These are phyloP conservation scores for Fragaria iinumae DNA, from an alignment of 306 rosid species.

Conservation along the genomic window DNA sequence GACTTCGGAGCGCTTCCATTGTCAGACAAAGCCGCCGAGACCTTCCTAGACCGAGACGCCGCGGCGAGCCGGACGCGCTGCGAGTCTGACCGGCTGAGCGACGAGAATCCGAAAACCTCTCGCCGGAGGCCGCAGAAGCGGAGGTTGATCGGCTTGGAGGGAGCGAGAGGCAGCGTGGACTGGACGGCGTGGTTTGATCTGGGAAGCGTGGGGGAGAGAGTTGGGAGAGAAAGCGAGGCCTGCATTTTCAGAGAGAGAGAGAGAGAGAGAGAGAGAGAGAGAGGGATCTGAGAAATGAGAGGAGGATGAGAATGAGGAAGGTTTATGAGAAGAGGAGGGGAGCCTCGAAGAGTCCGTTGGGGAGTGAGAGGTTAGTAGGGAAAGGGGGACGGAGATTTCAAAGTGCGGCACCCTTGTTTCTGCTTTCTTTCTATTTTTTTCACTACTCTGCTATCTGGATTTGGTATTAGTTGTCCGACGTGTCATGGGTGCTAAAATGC, in stretches of 20 bases:
- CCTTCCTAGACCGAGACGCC: slow-evolving; percentile 23
- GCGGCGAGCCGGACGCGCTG: background rate
- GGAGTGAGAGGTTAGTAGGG: slow-evolving; percentile 13
- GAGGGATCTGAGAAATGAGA: slow-evolving; percentile 8
- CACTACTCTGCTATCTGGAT: too few species aligned
- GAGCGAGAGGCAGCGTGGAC: slow-evolving; percentile 15
- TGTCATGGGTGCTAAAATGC: too few species aligned
- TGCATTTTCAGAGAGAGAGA: slow-evolving; percentile 56
- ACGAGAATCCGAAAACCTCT: slow-evolving; percentile 59
- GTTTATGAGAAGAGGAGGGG: background rate
- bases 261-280: slow-evolving; percentile 2
- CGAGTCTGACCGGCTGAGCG: slow-evolving; percentile 33
- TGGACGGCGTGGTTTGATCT: slow-evolving; percentile 40
- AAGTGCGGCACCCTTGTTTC: slow-evolving; percentile 44
- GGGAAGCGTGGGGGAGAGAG: slow-evolving; percentile 49
- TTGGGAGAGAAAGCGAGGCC: slow-evolving; percentile 62
- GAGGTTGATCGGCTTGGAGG: slow-evolving; percentile 48
- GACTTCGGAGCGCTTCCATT: slow-evolving; percentile 74
- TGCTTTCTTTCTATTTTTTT: background rate
- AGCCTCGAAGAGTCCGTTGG: slow-evolving; percentile 65
- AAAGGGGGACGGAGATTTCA: slow-evolving; percentile 62
- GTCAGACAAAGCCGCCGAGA: slow-evolving; percentile 49
- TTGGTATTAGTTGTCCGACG: too few species aligned
- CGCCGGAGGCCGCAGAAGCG: slow-evolving; percentile 82
- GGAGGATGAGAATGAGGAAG: slow-evolving; percentile 7